phyloP scores from a whole-genome alignment of 495 filamentous ascomycete genomes.

The Neurospora pannonica region DNA sequence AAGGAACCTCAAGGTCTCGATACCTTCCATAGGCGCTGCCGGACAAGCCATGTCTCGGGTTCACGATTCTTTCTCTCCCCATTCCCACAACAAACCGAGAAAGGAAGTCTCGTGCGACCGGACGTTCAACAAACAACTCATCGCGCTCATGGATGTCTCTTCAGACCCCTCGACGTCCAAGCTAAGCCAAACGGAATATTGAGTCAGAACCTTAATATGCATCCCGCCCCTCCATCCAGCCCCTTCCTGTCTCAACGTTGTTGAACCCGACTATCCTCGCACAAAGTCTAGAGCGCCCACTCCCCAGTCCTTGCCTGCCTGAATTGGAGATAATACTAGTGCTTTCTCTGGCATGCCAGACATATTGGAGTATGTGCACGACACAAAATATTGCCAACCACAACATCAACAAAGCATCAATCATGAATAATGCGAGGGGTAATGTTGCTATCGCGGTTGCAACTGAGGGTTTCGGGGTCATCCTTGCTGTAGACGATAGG shows the following conservation, averaged over 20 bases:
- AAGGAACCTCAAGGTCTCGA: too few species aligned
- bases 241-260: background rate
- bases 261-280: background rate
- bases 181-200: background rate
- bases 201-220: background rate
- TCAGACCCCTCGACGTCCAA: background rate
- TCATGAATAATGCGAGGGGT: background rate
- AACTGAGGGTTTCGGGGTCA: background rate
- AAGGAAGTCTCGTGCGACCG: background rate
- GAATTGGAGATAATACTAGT: background rate
- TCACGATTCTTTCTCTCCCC: background rate
- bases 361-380: background rate
- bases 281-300: background rate
- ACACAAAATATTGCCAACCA: background rate
- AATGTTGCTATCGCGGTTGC: background rate
- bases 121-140: background rate
- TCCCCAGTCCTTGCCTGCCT: background rate
- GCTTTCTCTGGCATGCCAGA: background rate
- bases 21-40: background rate
- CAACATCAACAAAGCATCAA: background rate
- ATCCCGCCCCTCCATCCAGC: background rate
- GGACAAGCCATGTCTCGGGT: background rate
- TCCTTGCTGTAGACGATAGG: background rate
- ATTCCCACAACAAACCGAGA: background rate
- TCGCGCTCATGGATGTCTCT: background rate